Evolutionary conservation across 257 asterid species (phyloP), one percentile per base, ranked within the genome.

Genomic region (Gynochthodes officinalis): DNA sequence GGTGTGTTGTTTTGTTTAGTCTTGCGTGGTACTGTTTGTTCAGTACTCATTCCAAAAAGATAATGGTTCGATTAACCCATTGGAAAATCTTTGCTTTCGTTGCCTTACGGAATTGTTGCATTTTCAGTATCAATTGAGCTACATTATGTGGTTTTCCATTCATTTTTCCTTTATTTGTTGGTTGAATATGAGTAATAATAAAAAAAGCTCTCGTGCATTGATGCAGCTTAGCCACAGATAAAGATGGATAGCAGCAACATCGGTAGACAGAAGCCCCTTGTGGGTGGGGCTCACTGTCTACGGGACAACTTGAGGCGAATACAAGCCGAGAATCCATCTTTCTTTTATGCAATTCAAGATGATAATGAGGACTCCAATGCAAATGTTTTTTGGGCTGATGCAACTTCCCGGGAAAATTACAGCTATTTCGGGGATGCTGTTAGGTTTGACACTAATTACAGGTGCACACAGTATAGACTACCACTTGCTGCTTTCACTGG

Each of bases 401-500:
- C 89, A 7, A 32, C 80, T 71, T 90, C 84, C 28, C 84, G 81
- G 5, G 74, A 80, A 18, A 90, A 89, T 73, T 93, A 89, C 66
- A 75, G 62, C 75, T 84, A 77, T 62, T 93, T 93, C 53, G 89
- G 96, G 67, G 98, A 93, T 76, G 83, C 96, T 10, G 88, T 93
- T 25, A 90, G 89, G 71, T 65, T 93, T 28, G 90, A 88, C 48
- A 79, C 94, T 0, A 78, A 89, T 0, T 90, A 81, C 70, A 72
- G 85, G 73, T 75, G 83, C 13, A 73, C 79, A 60, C 78, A 79
- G 37, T 78, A 74, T 54, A 84, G 70, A 65, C 77, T 88, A 4
- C 98, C 97, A 1, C 83, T 93, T 46, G 80, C 86, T 55, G 79
- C 92, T 12, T 88, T 90, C 83, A 85, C 92, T 10, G 97, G 98